phyloP scores from a whole-genome alignment of 768 basidiomycete species.

The Suillus subalutaceus region DNA sequence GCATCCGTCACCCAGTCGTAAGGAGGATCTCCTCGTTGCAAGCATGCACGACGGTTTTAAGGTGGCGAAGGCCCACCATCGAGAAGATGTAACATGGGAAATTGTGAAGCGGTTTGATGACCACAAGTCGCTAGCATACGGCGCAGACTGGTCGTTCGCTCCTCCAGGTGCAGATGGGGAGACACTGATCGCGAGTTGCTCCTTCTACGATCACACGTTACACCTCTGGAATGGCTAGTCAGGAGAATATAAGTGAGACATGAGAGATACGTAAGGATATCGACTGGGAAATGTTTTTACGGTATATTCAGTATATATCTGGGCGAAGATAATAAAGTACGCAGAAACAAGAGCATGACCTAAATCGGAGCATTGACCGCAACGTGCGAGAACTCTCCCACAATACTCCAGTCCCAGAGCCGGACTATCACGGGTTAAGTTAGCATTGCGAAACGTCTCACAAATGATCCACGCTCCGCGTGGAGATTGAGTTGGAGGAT shows the following conservation, averaged over 20 bases:
- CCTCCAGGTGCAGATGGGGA: slow-evolving; percentile 27
- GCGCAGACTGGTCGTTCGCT: slow-evolving; percentile 83
- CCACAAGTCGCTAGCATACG: slow-evolving; percentile 88
- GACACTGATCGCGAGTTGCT: slow-evolving; percentile 82
- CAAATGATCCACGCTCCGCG: not conserved
- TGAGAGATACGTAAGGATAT: not conserved
- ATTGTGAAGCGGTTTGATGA: slow-evolving; percentile 65
- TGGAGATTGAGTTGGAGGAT: not conserved
- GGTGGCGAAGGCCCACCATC: slow-evolving; percentile 45
- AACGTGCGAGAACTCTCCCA: not conserved
- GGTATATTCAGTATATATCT: not conserved
- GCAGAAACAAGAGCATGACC: too few species aligned
- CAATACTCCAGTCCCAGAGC: not conserved
- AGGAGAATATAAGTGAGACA: not conserved
- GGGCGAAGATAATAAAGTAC: not conserved
- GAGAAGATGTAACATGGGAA: slow-evolving; percentile 30
- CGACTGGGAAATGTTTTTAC: not conserved
- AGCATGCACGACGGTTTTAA: slow-evolving; percentile 99
- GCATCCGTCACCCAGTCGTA: slow-evolving; percentile 77
- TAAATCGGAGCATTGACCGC: not conserved
- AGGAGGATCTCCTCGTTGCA: slow-evolving; percentile 82
- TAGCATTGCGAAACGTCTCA: not conserved
- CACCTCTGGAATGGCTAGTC: slow-evolving; percentile 75
- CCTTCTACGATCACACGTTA: slow-evolving; percentile 91
- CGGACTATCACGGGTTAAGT: not conserved